phyloP scores from a whole-genome alignment of 345 rosid species.

The Crucihimalaya himalaica region DNA sequence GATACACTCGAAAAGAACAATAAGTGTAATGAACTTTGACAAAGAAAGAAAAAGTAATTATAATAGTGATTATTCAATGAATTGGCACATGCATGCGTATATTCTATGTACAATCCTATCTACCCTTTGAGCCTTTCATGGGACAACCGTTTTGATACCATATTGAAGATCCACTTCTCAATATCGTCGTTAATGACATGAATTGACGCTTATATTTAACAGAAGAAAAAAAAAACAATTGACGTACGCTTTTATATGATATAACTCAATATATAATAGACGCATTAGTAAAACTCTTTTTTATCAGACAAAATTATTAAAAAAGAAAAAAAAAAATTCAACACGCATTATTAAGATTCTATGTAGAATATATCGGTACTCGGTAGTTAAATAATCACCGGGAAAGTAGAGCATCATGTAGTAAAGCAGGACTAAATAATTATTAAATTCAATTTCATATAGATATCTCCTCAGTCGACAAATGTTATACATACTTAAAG shows the following conservation, averaged over 20 bases:
- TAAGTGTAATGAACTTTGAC: background rate
- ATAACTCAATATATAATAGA: background rate
- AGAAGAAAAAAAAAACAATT: background rate
- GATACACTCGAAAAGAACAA: background rate
- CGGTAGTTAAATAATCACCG: background rate
- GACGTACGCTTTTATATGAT: background rate
- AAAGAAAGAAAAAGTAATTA: background rate
- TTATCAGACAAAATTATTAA: too few relatives aligned
- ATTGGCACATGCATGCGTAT: slow-evolving; percentile 25
- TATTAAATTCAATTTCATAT: slow-evolving; percentile 5
- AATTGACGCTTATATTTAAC: slow-evolving; percentile 7
- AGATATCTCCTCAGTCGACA: background rate
- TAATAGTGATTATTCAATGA: background rate
- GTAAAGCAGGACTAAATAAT: too few relatives aligned
- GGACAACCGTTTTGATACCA: slow-evolving; percentile 31
- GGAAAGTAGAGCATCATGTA: too few relatives aligned
- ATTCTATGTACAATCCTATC: slow-evolving; percentile 10
- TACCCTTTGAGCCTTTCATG: slow-evolving; percentile 31
- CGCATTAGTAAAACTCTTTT: background rate
- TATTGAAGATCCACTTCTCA: slow-evolving; percentile 16
- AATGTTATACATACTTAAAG: slow-evolving; percentile 16
- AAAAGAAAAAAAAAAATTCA: too few relatives aligned
- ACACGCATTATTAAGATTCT: too few relatives aligned
- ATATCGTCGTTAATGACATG: background rate
- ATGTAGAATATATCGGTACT: background rate